These are phyloP conservation scores for Phaseolus lunatus DNA, from an alignment of 306 rosid genomes.

Conservation along the genomic window DNA sequence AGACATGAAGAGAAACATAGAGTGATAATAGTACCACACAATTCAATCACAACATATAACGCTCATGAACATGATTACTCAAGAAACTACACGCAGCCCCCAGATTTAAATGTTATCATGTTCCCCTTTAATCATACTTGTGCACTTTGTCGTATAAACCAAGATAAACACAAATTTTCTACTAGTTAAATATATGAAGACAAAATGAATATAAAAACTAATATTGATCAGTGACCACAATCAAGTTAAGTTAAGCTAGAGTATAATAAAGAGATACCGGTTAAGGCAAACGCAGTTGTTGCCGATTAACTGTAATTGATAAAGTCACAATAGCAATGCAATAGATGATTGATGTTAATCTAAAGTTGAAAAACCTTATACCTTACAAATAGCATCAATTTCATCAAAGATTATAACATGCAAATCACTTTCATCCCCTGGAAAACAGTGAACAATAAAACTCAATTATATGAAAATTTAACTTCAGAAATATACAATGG, in stretches of 20 bases:
- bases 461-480: constrained; percentile 43
- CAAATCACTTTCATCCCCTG: constrained; percentile 96
- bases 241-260: constrained; percentile 7
- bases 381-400: constrained; percentile 99
- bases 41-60: constrained; percentile 34
- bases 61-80: not conserved
- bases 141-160: not conserved
- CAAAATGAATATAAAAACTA: constrained; percentile 15
- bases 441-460: constrained; percentile 46
- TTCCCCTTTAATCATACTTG: constrained; percentile 36
- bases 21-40: constrained; percentile 27
- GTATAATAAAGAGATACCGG: not conserved
- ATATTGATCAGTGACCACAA: not conserved
- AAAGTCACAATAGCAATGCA: constrained; percentile 37
- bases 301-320: constrained; percentile 26
- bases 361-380: constrained; percentile 51
- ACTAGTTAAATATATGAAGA: constrained; percentile 20
- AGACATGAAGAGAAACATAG: constrained; percentile 39
- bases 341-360: constrained; percentile 22
- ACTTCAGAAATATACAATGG: constrained; percentile 27
- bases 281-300: constrained; percentile 29
- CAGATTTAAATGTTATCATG: constrained; percentile 29
- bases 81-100: constrained; percentile 29
- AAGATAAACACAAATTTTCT: constrained; percentile 13
- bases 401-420: constrained; percentile 99